These are phyloP conservation scores for Fusarium goolgardi DNA, from an alignment of 2,329 filamentous ascomycete genomes.

Conservation along the genomic window DNA sequence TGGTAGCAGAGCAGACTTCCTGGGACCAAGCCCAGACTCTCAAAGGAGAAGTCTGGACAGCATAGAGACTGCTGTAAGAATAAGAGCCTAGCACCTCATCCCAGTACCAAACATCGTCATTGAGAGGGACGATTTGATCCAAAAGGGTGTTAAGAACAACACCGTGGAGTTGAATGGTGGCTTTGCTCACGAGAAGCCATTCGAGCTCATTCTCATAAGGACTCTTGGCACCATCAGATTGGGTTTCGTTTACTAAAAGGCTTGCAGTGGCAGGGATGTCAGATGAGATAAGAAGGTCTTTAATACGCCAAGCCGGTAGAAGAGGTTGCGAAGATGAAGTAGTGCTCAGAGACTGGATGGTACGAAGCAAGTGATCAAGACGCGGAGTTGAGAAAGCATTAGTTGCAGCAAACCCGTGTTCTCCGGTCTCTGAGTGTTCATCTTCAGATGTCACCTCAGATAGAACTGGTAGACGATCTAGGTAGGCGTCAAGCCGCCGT, in stretches of 20 bases:
- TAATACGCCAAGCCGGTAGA: constrained; percentile 70
- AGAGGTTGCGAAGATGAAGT: constrained; percentile 72
- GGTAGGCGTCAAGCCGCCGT: constrained; percentile 71
- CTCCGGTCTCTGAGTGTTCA: constrained; percentile 53
- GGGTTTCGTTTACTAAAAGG: constrained; percentile 45
- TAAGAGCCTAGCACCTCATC: constrained; percentile 86
- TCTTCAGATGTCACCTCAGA: constrained; percentile 57
- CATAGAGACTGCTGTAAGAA: constrained; percentile 82
- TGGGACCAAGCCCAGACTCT: constrained; percentile 78
- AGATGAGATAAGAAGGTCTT: constrained; percentile 71
- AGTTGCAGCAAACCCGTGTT: constrained; percentile 51
- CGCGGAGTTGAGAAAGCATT: constrained; percentile 63
- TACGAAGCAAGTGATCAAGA: constrained; percentile 71
- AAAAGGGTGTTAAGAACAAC: constrained; percentile 80
- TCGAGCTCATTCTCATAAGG: constrained; percentile 82
- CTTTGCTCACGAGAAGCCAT: constrained; percentile 92
- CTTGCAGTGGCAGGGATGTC: constrained; percentile 61
- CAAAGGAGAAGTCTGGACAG: constrained; percentile 84
- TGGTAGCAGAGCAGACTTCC: constrained; percentile 75
- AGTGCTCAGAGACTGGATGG: constrained; percentile 78
- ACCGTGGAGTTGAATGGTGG: constrained; percentile 90
- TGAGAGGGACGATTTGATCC: constrained; percentile 84
- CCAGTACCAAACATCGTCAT: constrained; percentile 95
- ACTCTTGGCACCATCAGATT: constrained; percentile 51
- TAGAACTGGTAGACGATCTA: constrained; percentile 67